Base-by-base conservation (phyloP, 352 stramenopile genomes). In the Phytophthora sansomeana region DNA sequence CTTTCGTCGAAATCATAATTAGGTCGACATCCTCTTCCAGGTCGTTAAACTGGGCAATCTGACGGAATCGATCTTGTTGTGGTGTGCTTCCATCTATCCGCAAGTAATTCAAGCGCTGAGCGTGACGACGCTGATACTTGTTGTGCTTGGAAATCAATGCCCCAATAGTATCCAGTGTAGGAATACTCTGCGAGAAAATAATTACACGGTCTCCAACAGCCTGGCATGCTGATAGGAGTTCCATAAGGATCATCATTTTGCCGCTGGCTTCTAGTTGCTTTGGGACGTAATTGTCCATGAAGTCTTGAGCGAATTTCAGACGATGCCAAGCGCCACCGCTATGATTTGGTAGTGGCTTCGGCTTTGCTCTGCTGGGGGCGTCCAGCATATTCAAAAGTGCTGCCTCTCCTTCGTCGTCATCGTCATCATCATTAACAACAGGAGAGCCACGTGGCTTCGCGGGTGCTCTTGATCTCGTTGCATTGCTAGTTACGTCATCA, bases 141-240 rank as follows among this genome's bases (percentile, higher is more conserved):
- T 96, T 96, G 49, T 80, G 62, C 19, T 83, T 75, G 6, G 61
- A 58, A 38, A 97, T 89, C 72, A 95, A 87, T 17, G 74, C 58
- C 47, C 82, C 87, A 49, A 96, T 88, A 7, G 83, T 80, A 49
- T 96, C 91, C 6, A 97, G 68, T 0, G 88, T 97, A 38, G 85
- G 78, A 24, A 97, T 93, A 59, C 88, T 96, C 67, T 97, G 90
- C 7, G 90, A 96, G 38, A 97, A 97, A 30, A 97, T 76, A 24
- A 96, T 95, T 41, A 96, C 84, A 26, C 91, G 90, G 62, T 97
- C 90, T 13, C 77, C 80, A 28, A 95, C 78, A 29, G 75, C 64
- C 24, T 91, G 85, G 16, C 81, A 93, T 32, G 85, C 77, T 7
- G 59, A 65, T 13, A 97, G 60, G 30, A 97, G 77, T 55, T 93